Conservation (phyloP, 257 asterid genomes). For the Solanum pimpinellifolium region DNA sequence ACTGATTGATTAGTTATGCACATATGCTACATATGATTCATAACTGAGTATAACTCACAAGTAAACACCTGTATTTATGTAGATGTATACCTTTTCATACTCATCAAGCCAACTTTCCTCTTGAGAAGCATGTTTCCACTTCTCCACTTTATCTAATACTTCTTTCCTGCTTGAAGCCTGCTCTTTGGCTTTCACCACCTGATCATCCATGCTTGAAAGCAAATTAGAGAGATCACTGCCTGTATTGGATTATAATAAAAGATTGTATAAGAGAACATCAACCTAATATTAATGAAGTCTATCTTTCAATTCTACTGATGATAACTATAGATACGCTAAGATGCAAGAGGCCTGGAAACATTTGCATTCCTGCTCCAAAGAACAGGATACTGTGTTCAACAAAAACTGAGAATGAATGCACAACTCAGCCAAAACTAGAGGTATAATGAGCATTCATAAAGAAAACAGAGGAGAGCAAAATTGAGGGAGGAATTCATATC, state of each 20-base stretch:
- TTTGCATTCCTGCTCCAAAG: neutral
- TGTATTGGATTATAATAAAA: slow-evolving; percentile 18
- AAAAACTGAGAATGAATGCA: neutral
- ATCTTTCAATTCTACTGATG: neutral
- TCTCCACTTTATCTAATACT: slow-evolving; percentile 72
- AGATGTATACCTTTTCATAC: slow-evolving; percentile 61
- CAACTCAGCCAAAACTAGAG: neutral
- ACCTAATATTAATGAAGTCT: neutral
- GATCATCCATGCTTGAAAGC: slow-evolving; percentile 58
- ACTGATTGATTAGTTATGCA: neutral
- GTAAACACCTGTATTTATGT: neutral
- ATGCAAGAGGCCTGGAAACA: neutral
- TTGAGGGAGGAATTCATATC: neutral
- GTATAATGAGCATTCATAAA: neutral
- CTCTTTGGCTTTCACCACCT: slow-evolving; percentile 56
- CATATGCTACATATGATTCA: neutral
- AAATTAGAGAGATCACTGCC: slow-evolving; percentile 52
- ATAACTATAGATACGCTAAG: neutral
- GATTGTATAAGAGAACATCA: neutral
- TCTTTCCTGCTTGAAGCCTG: slow-evolving; percentile 70
- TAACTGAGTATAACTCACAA: neutral
- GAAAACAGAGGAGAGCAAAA: neutral
- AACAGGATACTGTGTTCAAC: neutral
- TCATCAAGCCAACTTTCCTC: slow-evolving; percentile 85
- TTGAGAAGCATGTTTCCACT: slow-evolving; percentile 65